Base-by-base conservation (phyloP, 192 early-diverging fungal genomes). In the Podila epicladia region DNA sequence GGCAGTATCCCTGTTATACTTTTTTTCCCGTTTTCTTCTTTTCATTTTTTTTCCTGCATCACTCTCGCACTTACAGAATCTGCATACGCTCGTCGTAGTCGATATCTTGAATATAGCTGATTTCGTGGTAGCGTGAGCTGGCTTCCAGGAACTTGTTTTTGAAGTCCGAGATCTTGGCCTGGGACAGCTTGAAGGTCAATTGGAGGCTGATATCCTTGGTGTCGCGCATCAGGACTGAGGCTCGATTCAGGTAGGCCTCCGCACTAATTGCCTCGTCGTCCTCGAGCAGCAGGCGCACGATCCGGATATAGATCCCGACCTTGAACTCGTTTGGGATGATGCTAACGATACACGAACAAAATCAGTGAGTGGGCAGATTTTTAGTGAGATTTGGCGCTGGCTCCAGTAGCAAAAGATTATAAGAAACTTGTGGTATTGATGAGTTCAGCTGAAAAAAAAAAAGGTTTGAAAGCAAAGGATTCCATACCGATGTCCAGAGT, bases 61-160 rank as follows among this genome's bases (percentile, higher is more conserved):
- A 5, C 35, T 1, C 22, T 24, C 24, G 20, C 8, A 85, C 87
- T 85, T 88, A 86, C 84, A 93, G 71, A 50, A 82, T 75, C 49
- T 83, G 69, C 11, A 80, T 69, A n/a, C 90, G 88, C 55, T 94
- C 90, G 15, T 90, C 86, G 29, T 88, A 85, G 53, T 88, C 87
- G 62, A 93, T 82, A 17, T 89, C 78, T 8, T 80, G 66, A 9
- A 90, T 88, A 82, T 97, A 96, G 65, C 92, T 92, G 24, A 97
- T 85, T 62, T 94, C 92, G 70, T 93, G 94, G 70, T 97, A 97
- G 68, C 94, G 92, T 20, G 86, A 87, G 38, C 93, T 92, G 11
- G 96, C 95, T 53, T 93, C 93, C 33, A 97, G 85, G 84, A 98
- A 98, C 74, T 86, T 84, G 62, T 94, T 92, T 70, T 95, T 95